Evolutionary conservation across 2,329 filamentous ascomycete genomes (phyloP).

Genomic region (Colletotrichum sp.): DNA sequence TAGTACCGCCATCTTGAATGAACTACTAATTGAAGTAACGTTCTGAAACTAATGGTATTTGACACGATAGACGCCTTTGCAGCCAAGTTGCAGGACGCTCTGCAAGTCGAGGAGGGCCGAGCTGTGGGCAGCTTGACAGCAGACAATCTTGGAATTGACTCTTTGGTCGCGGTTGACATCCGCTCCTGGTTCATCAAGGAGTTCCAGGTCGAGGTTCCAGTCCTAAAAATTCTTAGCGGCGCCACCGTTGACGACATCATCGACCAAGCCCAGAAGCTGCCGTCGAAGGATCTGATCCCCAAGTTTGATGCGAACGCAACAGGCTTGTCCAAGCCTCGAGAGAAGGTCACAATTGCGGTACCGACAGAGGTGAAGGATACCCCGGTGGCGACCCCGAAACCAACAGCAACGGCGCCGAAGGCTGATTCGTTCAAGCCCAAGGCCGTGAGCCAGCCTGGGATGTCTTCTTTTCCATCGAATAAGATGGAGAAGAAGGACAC

Average conservation of each 20-base stretch:
- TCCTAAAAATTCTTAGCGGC: conserved; percentile 48
- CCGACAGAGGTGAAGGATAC: fast-evolving
- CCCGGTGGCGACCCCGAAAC: fast-evolving
- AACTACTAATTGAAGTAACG: neutral
- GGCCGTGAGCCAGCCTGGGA: fast-evolving
- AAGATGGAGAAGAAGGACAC: neutral
- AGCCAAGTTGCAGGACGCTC: neutral
- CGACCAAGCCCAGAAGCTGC: neutral
- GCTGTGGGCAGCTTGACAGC: neutral
- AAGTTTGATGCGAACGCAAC: neutral
- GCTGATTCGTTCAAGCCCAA: neutral
- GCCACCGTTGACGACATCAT: conserved; percentile 16
- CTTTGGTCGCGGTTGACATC: conserved; percentile 34
- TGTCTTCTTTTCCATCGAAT: neutral
- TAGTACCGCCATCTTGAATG: neutral
- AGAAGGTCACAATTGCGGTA: fast-evolving
- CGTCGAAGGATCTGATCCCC: neutral
- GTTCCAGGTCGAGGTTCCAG: conserved; percentile 45
- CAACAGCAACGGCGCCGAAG: fast-evolving
- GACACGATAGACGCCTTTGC: neutral
- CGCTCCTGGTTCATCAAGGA: conserved; percentile 53
- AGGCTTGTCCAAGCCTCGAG: neutral
- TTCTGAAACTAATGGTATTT: neutral
- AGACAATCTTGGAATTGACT: conserved; percentile 28
- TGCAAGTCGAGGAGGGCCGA: neutral